phyloP scores from a whole-genome alignment of 1,139 yeast species.

The Suhomyces choctaworum region DNA sequence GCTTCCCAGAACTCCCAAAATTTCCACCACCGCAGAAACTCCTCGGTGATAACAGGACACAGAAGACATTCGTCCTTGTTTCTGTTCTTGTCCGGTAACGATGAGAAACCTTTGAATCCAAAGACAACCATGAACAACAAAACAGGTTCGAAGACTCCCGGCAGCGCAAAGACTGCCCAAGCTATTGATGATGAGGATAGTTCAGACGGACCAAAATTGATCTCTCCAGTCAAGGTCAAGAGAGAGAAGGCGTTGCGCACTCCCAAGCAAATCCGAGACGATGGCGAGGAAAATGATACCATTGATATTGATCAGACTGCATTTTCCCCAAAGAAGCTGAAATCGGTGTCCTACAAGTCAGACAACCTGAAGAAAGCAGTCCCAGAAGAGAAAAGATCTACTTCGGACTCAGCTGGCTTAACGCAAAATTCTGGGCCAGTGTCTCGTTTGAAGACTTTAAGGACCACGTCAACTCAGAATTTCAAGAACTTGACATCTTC shows the following conservation, averaged over 20 bases:
- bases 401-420: conserved; percentile 29
- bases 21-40: conserved; percentile 36
- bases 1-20: conserved; percentile 22
- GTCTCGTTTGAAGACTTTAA: conserved; percentile 41
- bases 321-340: conserved; percentile 42
- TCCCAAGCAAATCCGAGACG: conserved; percentile 16
- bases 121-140: too few relatives aligned
- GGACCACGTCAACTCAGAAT: conserved; percentile 47
- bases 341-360: conserved; percentile 23
- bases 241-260: conserved; percentile 17
- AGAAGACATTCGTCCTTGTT: conserved; percentile 50
- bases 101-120: conserved; percentile 13
- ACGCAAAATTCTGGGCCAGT: conserved; percentile 16
- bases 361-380: conserved; percentile 17
- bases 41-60: conserved; percentile 32
- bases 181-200: conserved; percentile 7
- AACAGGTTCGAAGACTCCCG: background rate
- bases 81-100: conserved; percentile 40
- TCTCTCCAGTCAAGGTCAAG: conserved; percentile 29
- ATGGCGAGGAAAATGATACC: conserved; percentile 18
- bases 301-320: conserved; percentile 34
- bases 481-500: conserved; percentile 44
- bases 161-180: background rate
- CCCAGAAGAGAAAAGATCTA: conserved; percentile 34
- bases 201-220: conserved; percentile 15